Base-by-base conservation (phyloP, 1,284 basidiomycete species). In the Microbotryum silenes-acaulis region DNA sequence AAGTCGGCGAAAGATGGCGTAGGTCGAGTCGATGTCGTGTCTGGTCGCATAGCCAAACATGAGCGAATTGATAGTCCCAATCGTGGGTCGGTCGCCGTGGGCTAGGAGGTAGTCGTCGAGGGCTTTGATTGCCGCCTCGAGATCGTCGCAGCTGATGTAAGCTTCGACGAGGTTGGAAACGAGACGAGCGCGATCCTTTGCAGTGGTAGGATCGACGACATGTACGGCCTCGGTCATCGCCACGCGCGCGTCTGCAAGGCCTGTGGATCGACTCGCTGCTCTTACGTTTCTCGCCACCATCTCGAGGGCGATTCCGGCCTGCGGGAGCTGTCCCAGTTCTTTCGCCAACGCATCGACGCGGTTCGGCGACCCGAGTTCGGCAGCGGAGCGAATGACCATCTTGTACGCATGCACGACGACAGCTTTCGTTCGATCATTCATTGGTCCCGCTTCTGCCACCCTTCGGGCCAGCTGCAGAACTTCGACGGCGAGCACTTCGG, bases 1-100 rank as follows among this genome's bases (percentile, higher is more conserved):
- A 80, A 89, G 81, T 56, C 76, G 78, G 50, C 76, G 74, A 60
- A 88, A 70, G 83, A 86, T 86, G 9, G 69, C 57, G 65, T 81
- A 80, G 65, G 87, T 78, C 21, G 80, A 81, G 37, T 77, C 73
- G 49, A 81, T 74, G 70, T 86, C 79, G 18, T 80, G 79, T 1
- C 74, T 73, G 60, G 78, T 77, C 1, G 83, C 79, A 67, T 82
- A 77, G 6, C 83, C 83, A 67, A 79, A 77, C 37, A 89, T 78
- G 67, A 86, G 77, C 46, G 81, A 49, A 51, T 69, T 63, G 64
- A 69, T 46, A 1, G 62, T 50, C 6, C 54, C 10, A 2, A 59
- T 23, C 12, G 59, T 53, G 3, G 62, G 56, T 23, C 16, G 3
- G 5, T 64, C 42, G 0, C 60, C 60, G 0, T 55, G 18, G 16